Evolutionary conservation across 805 yeast species (phyloP), one percentile per base, ranked within the genome.

Genomic region (Middelhovenomyces tepae): DNA sequence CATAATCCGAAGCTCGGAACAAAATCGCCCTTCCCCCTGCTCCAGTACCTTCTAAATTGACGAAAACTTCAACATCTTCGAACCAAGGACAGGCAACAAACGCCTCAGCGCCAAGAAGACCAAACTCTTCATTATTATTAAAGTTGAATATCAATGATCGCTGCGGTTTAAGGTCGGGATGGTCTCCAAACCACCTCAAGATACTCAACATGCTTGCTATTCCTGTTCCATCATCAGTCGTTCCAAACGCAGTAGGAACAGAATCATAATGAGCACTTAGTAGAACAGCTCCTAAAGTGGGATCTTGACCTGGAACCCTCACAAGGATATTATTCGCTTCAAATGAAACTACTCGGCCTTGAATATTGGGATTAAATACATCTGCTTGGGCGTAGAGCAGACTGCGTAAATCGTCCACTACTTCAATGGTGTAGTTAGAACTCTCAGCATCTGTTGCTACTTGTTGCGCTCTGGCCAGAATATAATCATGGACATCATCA

Each of bases 161-260:
- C 28, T 65, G 53, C 1, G 95, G 94, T 42, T 69, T 78, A 1
- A 56, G 43, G 14, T 31, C 36, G 1, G 54, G 47, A 1, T 56
- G 43, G 4, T 22, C 22, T 0, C 64, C 53, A 44, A 62, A 71
- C 45, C 72, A 57, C 25, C 73, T 66, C 38, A 86, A 57, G 2
- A 82, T 60, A 1, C 86, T 93, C 30, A 86, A 58, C 66, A 86
- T 61, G 7, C 91, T 69, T 1, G 86, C 94, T 39, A 84, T 66
- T 6, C 95, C 95, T 62, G 77, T 75, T 1, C 95, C 95, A 50
- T 85, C 95, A 53, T 87, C 96, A 2, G 95, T 87, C 2, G 91
- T 75, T 19, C 96, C 96, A 46, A 63, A 74, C 4, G 85, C 75
- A 2, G 93, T 73, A 14, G 95, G 93, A 5, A 86, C 95, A 5